Evolutionary conservation across 1,139 yeast species (phyloP).

Genomic region (Oligophagozyma castellii): DNA sequence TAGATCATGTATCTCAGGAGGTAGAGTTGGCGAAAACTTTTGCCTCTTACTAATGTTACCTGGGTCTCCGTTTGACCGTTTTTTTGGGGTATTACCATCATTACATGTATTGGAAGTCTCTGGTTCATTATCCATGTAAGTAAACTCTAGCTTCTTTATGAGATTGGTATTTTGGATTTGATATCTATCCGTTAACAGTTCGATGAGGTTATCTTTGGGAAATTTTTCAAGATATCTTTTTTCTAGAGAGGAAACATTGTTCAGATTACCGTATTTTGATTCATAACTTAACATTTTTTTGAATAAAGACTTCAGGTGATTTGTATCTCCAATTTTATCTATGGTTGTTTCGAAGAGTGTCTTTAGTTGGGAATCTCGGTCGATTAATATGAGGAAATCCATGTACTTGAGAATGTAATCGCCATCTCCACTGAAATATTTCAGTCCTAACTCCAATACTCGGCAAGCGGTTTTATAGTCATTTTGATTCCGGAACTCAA

Average conservation of each 20-base stretch:
- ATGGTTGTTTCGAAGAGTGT: slow-evolving; percentile 64
- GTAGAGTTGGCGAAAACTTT: slow-evolving; percentile 10
- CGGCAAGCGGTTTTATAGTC: slow-evolving; percentile 58
- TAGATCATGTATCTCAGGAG: slow-evolving; percentile 18
- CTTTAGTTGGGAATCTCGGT: slow-evolving; percentile 72
- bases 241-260: slow-evolving; percentile 54
- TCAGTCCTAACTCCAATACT: slow-evolving; percentile 71
- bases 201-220: slow-evolving; percentile 35
- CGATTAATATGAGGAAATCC: slow-evolving; percentile 53
- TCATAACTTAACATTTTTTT: slow-evolving; percentile 40
- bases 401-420: slow-evolving; percentile 57
- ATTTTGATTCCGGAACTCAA: slow-evolving; percentile 55
- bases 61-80: slow-evolving; percentile 4
- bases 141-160: slow-evolving; percentile 20
- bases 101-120: neutral
- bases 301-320: slow-evolving; percentile 30
- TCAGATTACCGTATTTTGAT: slow-evolving; percentile 49
- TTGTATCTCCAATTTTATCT: slow-evolving; percentile 27
- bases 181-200: slow-evolving; percentile 29
- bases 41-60: slow-evolving; percentile 12
- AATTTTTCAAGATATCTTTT: slow-evolving; percentile 52
- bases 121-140: slow-evolving; percentile 5
- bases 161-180: slow-evolving; percentile 19
- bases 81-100: slow-evolving; percentile 3
- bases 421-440: slow-evolving; percentile 40